phyloP scores from a whole-genome alignment of 2,329 filamentous ascomycete species.

The Paraphaeosphaeria sporulosa region DNA sequence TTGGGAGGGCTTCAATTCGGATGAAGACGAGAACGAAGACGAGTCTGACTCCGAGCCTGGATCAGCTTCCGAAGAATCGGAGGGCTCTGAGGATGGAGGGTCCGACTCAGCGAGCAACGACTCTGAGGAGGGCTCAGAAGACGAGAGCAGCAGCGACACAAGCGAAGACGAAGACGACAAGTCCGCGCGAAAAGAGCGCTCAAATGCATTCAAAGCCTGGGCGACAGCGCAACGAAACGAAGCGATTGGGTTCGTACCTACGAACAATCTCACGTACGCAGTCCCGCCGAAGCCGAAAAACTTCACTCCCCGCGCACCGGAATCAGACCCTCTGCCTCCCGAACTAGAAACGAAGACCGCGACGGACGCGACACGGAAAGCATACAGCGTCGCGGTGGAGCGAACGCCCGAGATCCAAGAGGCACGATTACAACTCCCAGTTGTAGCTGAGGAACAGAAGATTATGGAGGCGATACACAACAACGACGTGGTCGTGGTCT shows the following conservation, averaged over 20 bases:
- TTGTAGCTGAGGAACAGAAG: constrained; percentile 93
- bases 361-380: constrained; percentile 70
- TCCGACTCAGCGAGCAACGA: constrained; percentile 37
- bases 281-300: constrained; percentile 61
- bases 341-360: constrained; percentile 68
- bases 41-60: constrained; percentile 15
- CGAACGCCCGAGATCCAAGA: constrained; percentile 78
- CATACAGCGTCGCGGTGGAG: constrained; percentile 75
- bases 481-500: constrained; percentile 87
- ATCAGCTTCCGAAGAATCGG: constrained; percentile 15
- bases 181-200: constrained; percentile 52
- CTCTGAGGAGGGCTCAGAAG: constrained; percentile 46
- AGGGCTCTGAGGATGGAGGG: constrained; percentile 18
- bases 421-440: constrained; percentile 79
- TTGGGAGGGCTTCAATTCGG: constrained; percentile 70
- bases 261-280: constrained; percentile 46
- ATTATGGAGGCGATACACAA: constrained; percentile 98
- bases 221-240: constrained; percentile 86
- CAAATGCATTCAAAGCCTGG: constrained; percentile 91
- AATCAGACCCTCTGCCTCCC: constrained; percentile 73
- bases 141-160: constrained; percentile 38
- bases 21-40: constrained; percentile 48
- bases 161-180: constrained; percentile 48
- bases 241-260: constrained; percentile 73
- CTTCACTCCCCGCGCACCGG: constrained; percentile 72